Conservation (phyloP, 148 eudicot genomes). For the Camellia granthamiana region DNA sequence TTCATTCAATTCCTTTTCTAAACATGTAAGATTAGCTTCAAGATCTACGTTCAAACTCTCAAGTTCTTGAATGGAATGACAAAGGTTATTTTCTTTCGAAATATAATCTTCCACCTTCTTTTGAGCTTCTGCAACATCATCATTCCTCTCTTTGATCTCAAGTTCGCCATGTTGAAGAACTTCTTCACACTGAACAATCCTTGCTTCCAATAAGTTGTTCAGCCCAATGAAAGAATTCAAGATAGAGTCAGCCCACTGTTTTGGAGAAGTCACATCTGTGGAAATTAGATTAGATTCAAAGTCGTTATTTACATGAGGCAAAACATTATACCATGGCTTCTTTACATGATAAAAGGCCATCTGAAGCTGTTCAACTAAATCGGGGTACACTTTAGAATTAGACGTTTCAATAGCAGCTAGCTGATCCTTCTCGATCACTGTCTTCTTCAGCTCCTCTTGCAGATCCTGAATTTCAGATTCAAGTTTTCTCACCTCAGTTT, state of each 20-base stretch:
- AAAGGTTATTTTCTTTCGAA: constrained; percentile 18
- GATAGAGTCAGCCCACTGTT: constrained; percentile 28
- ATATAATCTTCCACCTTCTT: constrained; percentile 26
- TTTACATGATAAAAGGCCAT: constrained; percentile 30
- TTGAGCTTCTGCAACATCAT: constrained; percentile 26
- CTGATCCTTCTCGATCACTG: constrained; percentile 22
- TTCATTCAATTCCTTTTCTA: constrained; percentile 20
- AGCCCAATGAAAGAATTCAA: constrained; percentile 31
- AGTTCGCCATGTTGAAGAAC: constrained; percentile 19
- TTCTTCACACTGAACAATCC: constrained; percentile 31
- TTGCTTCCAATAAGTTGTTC: constrained; percentile 45
- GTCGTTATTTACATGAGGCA: constrained; percentile 17
- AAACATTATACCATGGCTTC: constrained; percentile 34
- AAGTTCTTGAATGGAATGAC: constrained; percentile 23
- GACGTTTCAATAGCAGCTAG: constrained; percentile 18
- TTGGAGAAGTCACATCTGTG: constrained; percentile 21
- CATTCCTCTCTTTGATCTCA: constrained; percentile 29
- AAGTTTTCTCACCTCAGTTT: constrained; percentile 34
- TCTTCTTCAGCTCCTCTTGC: constrained; percentile 30
- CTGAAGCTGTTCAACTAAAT: constrained; percentile 40
- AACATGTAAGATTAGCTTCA: constrained; percentile 2
- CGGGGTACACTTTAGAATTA: constrained; percentile 22
- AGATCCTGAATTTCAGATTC: constrained; percentile 25
- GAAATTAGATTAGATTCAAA: constrained; percentile 16
- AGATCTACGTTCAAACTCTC: constrained; percentile 17